Conservation (phyloP, 1,284 basidiomycete species). For the Xerocomus minutiporus region DNA sequence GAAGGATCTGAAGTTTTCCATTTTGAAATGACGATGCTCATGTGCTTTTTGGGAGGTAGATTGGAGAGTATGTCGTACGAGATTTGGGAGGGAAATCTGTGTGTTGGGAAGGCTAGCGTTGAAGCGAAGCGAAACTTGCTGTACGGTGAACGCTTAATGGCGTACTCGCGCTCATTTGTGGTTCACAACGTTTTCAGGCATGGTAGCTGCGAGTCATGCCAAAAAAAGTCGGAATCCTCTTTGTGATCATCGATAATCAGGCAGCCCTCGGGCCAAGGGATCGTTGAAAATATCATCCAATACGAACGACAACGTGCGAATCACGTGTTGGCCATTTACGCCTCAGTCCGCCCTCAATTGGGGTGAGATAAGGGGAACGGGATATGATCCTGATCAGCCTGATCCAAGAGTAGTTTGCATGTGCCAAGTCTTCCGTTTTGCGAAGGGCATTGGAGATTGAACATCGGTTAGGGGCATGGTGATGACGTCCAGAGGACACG, state of each 20-base stretch:
- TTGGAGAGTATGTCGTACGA: not conserved
- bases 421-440: not conserved
- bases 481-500: not conserved
- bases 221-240: not conserved
- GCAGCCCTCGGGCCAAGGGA: not conserved
- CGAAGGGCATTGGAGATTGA: not conserved
- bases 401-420: not conserved
- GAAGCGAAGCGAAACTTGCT: not conserved
- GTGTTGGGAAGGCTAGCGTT: not conserved
- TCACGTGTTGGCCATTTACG: constrained; percentile 2
- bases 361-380: not conserved
- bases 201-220: not conserved
- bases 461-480: too few species aligned
- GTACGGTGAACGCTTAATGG: not conserved
- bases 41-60: not conserved
- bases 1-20: constrained; percentile 12
- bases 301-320: constrained; percentile 3
- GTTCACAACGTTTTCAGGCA: not conserved
- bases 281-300: not conserved
- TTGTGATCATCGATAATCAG: not conserved
- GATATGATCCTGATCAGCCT: not conserved
- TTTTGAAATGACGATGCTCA: not conserved
- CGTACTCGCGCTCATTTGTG: not conserved
- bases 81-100: not conserved
- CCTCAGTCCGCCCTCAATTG: not conserved